Base-by-base conservation (phyloP, 306 rosid genomes). In the Benincasa hispida region DNA sequence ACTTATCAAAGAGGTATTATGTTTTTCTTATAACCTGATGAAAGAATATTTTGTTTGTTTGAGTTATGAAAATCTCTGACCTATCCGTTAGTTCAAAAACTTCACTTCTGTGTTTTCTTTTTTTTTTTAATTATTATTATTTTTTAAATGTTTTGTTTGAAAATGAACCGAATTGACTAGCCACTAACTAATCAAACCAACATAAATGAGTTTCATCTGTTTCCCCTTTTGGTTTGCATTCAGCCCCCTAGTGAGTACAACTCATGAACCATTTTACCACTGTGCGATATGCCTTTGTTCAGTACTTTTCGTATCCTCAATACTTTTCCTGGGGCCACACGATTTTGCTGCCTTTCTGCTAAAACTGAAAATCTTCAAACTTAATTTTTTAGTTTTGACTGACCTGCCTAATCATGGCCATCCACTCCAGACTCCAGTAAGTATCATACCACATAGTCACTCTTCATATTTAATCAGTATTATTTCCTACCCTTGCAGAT, bases 401-500 rank as follows among this genome's bases (percentile, higher is more conserved):
- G 78, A 76, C 78, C 81, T 83, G 75, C 81, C 83, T 85, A 81
- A 50, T 45, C 48, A 81, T 83, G 81, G 82, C 76, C 68, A 74
- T 72, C 90, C 55, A 50, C 21, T 50, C 21, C n/a, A 17, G 9
- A 79, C 79, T 67, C 89, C 82, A 80, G 82, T 51, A 69, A 78
- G 76, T 79, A 51, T 81, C 86, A 57, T 54, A 30, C 72, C 86
- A 59, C 42, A 30, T 67, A 28, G 25, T 85, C 83, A 57, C 76
- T 86, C 86, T 56, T 80, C 72, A 51, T 83, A 78, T 91, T 88
- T 88, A 90, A 88, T 79, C 83, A 80, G 83, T 76, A 77, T 82
- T 87, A 87, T 85, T 83, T 78, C 91, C 79, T 87, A 88, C 84
- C 85, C 78, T 82, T 89, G 89, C 89, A 91, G 95, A 87, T 91